Conservation (phyloP, 441 rosid genomes). For the California macrophylla region DNA sequence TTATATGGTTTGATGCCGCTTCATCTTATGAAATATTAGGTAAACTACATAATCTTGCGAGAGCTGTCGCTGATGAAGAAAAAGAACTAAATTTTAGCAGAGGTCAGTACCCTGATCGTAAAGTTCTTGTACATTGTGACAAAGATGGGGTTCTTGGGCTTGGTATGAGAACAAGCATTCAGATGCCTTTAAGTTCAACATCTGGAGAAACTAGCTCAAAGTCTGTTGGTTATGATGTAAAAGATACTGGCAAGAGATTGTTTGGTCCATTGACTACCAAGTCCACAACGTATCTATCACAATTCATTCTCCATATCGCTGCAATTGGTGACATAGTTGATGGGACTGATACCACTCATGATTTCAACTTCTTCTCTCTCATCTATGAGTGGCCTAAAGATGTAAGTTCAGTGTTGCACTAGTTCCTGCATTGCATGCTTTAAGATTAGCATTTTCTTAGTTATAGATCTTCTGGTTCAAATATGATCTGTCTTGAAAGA, state of each 20-base stretch:
- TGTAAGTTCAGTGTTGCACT: constrained; percentile 42
- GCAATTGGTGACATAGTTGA: constrained; percentile 98
- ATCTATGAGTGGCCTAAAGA: constrained; percentile 98
- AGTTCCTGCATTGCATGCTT: constrained; percentile 12
- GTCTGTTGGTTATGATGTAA: constrained; percentile 47
- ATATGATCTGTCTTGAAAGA: background rate
- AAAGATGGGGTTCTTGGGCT: constrained; percentile 86
- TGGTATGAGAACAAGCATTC: constrained; percentile 62
- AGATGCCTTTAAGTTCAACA: constrained; percentile 35
- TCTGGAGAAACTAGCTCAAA: constrained; percentile 41
- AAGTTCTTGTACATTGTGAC: constrained; percentile 35
- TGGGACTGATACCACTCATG: constrained; percentile 98
- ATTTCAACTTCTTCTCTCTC: constrained; percentile 93
- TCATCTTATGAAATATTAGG: constrained; percentile 42
- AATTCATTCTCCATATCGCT: constrained; percentile 89
- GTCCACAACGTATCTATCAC: constrained; percentile 81
- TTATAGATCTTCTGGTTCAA: background rate
- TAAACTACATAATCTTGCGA: constrained; percentile 91
- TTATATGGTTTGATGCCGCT: constrained; percentile 16
- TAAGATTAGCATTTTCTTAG: constrained; percentile 9
- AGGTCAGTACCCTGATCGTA: constrained; percentile 33
- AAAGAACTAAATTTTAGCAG: constrained; percentile 43
- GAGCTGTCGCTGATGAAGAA: constrained; percentile 94
- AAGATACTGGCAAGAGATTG: constrained; percentile 66
- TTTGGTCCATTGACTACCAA: constrained; percentile 73